Evolutionary conservation across 306 rosid species (phyloP), one percentile per base, ranked within the genome.

Genomic region (Quercus variabilis): DNA sequence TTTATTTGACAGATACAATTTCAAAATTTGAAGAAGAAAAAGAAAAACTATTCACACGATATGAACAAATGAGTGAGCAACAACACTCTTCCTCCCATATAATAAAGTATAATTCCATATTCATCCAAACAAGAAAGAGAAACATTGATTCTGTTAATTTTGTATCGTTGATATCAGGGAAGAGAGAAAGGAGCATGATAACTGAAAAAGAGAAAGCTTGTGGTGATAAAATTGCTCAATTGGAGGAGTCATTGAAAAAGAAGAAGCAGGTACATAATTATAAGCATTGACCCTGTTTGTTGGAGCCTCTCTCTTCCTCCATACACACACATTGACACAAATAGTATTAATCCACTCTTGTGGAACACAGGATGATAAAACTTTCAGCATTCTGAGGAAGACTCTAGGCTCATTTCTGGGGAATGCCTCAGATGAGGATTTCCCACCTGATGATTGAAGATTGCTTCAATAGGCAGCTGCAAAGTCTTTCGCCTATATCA

Each of bases 1-100:
- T 35, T 21, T 41, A 35, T 71, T 81, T 82, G 73, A 81, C 73
- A 93, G 99, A 93, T 75, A 82, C 88, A 63, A 85, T 95, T 83
- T 87, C 97, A 65, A 91, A 88, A 80, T 95, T 86, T 84, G 99
- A 95, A 87, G 99, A 90, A 79, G 98, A 95, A 71, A 95, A 93
- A 83, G 97, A 90, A 70, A 95, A 90, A 86, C 90, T 93, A 69
- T 88, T 91, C 83, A 28, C 55, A 46, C 87, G 85, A 84, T 90
- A 95, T 79, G 99, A 95, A 84, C 99, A 93, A 87, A 73, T 93
- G 79, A 95, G 99, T 95, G 88, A 83, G 98, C 75, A 28, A 33
- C 55, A 30, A 31, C 6, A 72, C 38, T 58, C 55, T 4, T 54
- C 30, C 67, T 62, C 71, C 31, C 58, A 25, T 26, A 62, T 55